Evolutionary conservation across 495 filamentous ascomycete species (phyloP).

Genomic region (Saxophila tyrrhenica): DNA sequence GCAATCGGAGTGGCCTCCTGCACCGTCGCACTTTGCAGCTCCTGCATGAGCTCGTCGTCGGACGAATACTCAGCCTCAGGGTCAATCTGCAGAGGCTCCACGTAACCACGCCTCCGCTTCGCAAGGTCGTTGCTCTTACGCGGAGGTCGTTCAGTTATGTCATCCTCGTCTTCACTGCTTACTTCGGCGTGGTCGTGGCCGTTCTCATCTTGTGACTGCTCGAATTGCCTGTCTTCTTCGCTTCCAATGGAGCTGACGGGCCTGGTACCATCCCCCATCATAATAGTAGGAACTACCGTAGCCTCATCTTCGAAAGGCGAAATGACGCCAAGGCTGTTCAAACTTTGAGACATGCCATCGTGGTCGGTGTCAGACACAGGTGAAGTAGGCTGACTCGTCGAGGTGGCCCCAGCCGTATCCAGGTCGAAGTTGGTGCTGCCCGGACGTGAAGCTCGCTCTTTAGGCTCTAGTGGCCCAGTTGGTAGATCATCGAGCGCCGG

Average conservation of each 20-base stretch:
- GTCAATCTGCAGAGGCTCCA: constrained; percentile 27
- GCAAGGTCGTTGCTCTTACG: constrained; percentile 11
- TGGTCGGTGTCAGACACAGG: not conserved
- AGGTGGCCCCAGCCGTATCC: not conserved
- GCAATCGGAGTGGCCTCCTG: constrained; percentile 75
- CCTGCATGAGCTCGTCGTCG: constrained; percentile 82
- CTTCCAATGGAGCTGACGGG: not conserved
- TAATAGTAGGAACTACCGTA: not conserved
- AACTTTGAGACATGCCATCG: not conserved
- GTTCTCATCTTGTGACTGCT: not conserved
- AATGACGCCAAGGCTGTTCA: not conserved
- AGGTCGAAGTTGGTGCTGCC: too few relatives aligned
- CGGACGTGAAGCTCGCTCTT: too few relatives aligned
- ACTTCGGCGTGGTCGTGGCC: not conserved
- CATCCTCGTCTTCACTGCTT: not conserved
- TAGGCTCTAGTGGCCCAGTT: too few relatives aligned
- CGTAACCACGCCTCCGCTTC: constrained; percentile 20
- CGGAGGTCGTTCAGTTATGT: not conserved
- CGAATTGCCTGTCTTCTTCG: not conserved
- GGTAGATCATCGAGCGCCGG: too few relatives aligned
- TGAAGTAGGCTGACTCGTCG: not conserved
- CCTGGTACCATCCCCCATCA: constrained; percentile 3
- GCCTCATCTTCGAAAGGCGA: not conserved
- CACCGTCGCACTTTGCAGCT: constrained; percentile 69
- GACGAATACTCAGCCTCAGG: constrained; percentile 47